Conservation (phyloP, 495 filamentous ascomycete species). For the Talaromyces stipitatus region DNA sequence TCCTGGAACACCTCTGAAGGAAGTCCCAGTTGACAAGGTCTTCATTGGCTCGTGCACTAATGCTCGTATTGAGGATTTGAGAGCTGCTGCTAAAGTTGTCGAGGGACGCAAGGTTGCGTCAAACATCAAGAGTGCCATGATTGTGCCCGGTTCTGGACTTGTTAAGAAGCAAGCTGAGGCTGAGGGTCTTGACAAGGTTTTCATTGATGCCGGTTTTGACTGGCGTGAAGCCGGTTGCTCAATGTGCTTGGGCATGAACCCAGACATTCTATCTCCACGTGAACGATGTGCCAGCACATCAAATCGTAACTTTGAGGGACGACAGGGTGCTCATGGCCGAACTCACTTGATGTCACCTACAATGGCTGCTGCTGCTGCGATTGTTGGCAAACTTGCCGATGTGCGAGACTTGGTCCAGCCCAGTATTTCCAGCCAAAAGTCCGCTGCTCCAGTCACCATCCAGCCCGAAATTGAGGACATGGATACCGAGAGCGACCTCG, state of each 20-base stretch:
- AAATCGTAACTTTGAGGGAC: conserved; percentile 96
- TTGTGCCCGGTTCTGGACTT: conserved; percentile 91
- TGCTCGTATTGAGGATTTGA: conserved; percentile 90
- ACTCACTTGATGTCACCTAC: conserved; percentile 96
- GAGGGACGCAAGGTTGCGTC: conserved; percentile 76
- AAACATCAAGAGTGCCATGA: conserved; percentile 89
- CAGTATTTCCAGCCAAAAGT: conserved; percentile 51
- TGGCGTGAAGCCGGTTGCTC: conserved; percentile 97
- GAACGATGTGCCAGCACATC: conserved; percentile 93
- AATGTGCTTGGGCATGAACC: conserved; percentile 99
- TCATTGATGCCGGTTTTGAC: conserved; percentile 87
- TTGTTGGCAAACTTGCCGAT: conserved; percentile 85
- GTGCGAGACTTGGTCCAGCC: conserved; percentile 67
- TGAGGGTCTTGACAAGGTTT: conserved; percentile 90
- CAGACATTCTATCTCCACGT: conserved; percentile 88
- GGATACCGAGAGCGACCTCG: conserved; percentile 65
- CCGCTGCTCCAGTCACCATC: conserved; percentile 45
- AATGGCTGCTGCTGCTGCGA: conserved; percentile 88
- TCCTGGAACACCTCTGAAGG: conserved; percentile 80
- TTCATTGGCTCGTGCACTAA: conserved; percentile 99
- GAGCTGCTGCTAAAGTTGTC: conserved; percentile 76
- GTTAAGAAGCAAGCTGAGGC: conserved; percentile 89
- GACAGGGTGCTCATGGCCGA: conserved; percentile 86
- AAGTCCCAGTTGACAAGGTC: conserved; percentile 85
- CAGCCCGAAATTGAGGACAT: conserved; percentile 65